Evolutionary conservation across 495 filamentous ascomycete genomes (phyloP).

Genomic region (Bacidia rubella): DNA sequence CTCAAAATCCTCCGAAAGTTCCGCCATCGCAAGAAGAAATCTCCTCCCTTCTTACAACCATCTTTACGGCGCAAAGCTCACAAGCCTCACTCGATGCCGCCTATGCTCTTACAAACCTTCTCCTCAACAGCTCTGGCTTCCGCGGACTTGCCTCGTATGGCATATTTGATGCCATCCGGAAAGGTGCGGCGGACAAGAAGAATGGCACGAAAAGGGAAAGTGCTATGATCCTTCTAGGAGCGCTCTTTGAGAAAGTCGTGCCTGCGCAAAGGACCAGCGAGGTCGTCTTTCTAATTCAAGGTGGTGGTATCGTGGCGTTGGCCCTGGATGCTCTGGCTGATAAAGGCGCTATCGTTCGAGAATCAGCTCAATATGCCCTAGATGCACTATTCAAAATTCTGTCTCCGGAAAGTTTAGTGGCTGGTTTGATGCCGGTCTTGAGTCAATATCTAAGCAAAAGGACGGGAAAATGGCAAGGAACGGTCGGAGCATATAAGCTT

Average conservation of each 20-base stretch:
- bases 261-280: conserved; percentile 65
- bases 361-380: conserved; percentile 86
- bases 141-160: conserved; percentile 63
- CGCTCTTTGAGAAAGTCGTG: conserved; percentile 81
- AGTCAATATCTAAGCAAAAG: conserved; percentile 60
- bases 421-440: conserved; percentile 62
- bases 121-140: conserved; percentile 66
- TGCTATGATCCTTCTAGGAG: conserved; percentile 88
- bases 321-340: conserved; percentile 82
- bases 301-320: conserved; percentile 55
- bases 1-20: conserved; percentile 36
- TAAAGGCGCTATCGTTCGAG: conserved; percentile 76
- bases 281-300: conserved; percentile 63
- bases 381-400: conserved; percentile 74
- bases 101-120: conserved; percentile 66
- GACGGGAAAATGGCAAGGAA: conserved; percentile 90
- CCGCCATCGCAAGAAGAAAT: conserved; percentile 63
- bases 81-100: conserved; percentile 75
- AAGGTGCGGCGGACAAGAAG: conserved; percentile 90
- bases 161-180: conserved; percentile 55
- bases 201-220: conserved; percentile 74
- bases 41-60: conserved; percentile 51
- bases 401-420: conserved; percentile 66
- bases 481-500: conserved; percentile 67
- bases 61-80: conserved; percentile 72